Evolutionary conservation across 108 stramenopile genomes (phyloP).

Genomic region (Cyclostephanos invisitatus): DNA sequence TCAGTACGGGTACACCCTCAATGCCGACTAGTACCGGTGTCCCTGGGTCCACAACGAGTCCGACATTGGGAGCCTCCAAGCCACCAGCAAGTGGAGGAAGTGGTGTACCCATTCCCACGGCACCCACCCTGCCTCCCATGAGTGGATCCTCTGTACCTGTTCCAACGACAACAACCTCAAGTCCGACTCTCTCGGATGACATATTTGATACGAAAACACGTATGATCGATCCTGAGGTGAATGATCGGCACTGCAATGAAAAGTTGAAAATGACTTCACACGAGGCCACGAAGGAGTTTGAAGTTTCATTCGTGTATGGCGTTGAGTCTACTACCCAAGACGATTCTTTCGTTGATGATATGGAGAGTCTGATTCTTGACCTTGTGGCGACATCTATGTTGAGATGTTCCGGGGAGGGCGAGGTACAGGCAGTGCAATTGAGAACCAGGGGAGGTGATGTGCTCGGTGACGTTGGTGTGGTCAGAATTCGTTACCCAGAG

Average conservation of each 20-base stretch:
- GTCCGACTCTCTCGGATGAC: constrained; percentile 21
- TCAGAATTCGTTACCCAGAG: constrained; percentile 42
- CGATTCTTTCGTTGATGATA: constrained; percentile 10
- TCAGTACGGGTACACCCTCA: background rate
- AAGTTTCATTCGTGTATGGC: constrained; percentile 39
- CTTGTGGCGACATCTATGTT: constrained; percentile 29
- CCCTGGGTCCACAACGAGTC: background rate
- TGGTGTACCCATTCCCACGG: background rate
- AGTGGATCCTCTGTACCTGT: background rate
- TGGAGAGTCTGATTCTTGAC: constrained; percentile 40
- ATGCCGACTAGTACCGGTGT: background rate
- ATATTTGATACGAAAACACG: constrained; percentile 14
- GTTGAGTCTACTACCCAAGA: constrained; percentile 24
- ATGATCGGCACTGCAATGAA: constrained; percentile 35
- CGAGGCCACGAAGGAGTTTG: constrained; percentile 25
- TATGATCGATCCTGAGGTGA: constrained; percentile 2
- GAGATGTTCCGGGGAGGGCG: constrained; percentile 21
- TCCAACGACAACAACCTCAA: background rate
- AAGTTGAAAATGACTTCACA: constrained; percentile 1
- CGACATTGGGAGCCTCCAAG: background rate
- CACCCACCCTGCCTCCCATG: background rate
- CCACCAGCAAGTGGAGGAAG: background rate
- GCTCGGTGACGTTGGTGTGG: constrained; percentile 24
- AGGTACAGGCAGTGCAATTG: constrained; percentile 8
- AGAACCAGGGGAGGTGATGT: constrained; percentile 8